A percentile compares a stretch with the other conserved stretches of the same genome.
These are phyloP conservation scores for Phoma sp. DNA, from an alignment of 2,329 filamentous ascomycete genomes.

Conservation along the genomic window DNA sequence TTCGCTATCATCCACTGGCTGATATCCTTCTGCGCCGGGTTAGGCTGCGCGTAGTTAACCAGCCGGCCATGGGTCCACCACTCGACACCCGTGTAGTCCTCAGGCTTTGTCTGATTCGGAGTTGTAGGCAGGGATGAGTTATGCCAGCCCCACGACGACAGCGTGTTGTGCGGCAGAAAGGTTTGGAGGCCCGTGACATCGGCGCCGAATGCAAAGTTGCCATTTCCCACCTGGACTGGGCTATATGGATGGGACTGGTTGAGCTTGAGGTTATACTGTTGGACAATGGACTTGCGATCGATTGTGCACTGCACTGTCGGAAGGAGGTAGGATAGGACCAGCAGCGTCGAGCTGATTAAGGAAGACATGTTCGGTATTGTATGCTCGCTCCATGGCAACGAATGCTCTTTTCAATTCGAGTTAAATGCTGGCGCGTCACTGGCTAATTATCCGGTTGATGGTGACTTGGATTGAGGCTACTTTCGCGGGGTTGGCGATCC, in stretches of 20 bases:
- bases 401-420: not conserved
- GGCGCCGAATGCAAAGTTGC: constrained; percentile 57
- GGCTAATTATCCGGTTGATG: not conserved
- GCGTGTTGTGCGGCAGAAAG: constrained; percentile 52
- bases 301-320: constrained; percentile 24
- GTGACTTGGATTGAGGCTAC: not conserved
- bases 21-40: constrained; percentile 51
- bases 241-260: constrained; percentile 59
- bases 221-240: constrained; percentile 60
- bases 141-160: constrained; percentile 58
- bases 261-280: constrained; percentile 57
- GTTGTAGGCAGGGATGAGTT: constrained; percentile 54
- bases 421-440: not conserved
- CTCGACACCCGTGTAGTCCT: constrained; percentile 52
- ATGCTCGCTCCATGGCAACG: not conserved
- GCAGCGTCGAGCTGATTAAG: not conserved
- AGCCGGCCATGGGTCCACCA: constrained; percentile 56
- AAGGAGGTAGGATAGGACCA: not conserved
- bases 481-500: constrained; percentile 5
- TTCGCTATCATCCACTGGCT: constrained; percentile 64
- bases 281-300: constrained; percentile 40
- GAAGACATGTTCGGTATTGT: not conserved
- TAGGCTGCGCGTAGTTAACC: constrained; percentile 55
- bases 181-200: constrained; percentile 58
- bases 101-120: constrained; percentile 42